A percentile compares a stretch with the other conserved stretches of the same genome.
Evolutionary conservation across 192 early-diverging fungal species (phyloP).

Genomic region (Mortierella hygrophila): DNA sequence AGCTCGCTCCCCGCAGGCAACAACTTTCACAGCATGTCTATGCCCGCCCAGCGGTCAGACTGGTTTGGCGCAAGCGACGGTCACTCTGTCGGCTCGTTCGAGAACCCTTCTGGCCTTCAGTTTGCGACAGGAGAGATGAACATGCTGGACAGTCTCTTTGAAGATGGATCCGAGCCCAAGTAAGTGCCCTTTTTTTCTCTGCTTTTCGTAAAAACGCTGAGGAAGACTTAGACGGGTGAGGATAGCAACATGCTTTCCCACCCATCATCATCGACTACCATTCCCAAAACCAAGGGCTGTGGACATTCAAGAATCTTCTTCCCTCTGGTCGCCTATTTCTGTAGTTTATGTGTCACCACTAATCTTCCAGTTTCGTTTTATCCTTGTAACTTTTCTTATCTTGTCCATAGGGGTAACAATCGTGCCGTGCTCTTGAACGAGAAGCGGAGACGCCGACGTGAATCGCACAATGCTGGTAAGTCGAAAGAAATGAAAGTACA

Average conservation of each 20-base stretch:
- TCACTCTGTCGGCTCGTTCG: constrained; percentile 25
- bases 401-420: constrained; percentile 11
- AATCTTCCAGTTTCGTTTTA: not conserved
- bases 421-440: constrained; percentile 61
- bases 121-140: constrained; percentile 34
- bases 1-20: constrained; percentile 27
- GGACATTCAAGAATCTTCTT: not conserved
- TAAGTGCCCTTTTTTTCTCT: constrained; percentile 61
- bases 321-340: not conserved
- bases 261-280: not conserved
- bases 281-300: not conserved
- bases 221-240: not conserved
- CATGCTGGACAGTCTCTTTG: constrained; percentile 58
- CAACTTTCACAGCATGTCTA: constrained; percentile 70
- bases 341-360: not conserved
- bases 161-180: constrained; percentile 63
- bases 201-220: not conserved
- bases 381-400: not conserved
- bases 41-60: constrained; percentile 62
- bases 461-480: constrained; percentile 91
- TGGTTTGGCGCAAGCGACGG: constrained; percentile 55
- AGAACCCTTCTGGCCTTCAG: constrained; percentile 33
- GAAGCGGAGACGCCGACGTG: constrained; percentile 90
- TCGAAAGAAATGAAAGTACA: not conserved
- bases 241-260: not conserved